Conservation (phyloP, 306 rosid genomes). For the Mucuna pruriens region DNA sequence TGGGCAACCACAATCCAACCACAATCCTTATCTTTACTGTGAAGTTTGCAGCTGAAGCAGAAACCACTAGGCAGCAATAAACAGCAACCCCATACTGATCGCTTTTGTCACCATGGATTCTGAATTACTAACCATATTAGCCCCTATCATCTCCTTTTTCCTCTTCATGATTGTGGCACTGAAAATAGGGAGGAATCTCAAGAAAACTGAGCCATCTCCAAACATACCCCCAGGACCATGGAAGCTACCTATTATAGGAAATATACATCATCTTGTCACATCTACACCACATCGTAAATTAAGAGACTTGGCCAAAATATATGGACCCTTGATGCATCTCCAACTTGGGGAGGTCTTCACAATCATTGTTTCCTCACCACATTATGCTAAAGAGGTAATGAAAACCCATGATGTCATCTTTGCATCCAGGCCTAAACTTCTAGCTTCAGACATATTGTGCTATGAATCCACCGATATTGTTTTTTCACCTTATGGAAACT, state of each 20-base stretch:
- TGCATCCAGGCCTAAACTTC: background rate
- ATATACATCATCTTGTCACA: background rate
- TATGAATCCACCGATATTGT: background rate
- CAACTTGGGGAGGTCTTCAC: background rate
- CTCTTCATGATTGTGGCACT: background rate
- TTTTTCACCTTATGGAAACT: background rate
- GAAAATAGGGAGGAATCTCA: background rate
- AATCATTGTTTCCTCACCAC: background rate
- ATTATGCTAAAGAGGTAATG: background rate
- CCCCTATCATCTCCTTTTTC: background rate
- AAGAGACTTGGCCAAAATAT: background rate
- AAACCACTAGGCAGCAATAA: background rate
- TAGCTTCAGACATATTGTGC: background rate
- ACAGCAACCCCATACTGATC: background rate
- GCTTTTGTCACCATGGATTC: background rate
- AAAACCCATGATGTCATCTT: background rate
- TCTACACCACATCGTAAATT: background rate
- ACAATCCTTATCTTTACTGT: no score
- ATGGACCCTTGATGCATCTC: background rate
- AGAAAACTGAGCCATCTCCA: background rate
- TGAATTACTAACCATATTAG: background rate
- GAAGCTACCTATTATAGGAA: conserved; percentile 2
- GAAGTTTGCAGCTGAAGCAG: background rate
- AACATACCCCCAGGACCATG: background rate
- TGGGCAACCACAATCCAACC: no score